phyloP scores from a whole-genome alignment of 257 asterid genomes.

The Echium plantagineum region DNA sequence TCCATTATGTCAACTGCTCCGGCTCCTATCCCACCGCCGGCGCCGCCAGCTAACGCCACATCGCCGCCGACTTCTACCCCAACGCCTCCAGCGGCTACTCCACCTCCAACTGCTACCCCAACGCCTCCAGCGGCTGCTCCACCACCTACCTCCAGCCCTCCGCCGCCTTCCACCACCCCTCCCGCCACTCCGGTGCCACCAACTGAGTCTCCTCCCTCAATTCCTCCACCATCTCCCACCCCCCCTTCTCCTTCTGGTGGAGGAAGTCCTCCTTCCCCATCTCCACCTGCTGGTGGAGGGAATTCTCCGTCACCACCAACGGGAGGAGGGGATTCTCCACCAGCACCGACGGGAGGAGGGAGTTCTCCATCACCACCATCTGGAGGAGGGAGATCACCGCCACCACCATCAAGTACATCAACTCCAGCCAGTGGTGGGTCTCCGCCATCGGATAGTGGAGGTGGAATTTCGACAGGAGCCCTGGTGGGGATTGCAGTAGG shows the following conservation, averaged over 20 bases:
- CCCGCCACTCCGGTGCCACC: conserved; percentile 19
- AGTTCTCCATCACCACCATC: background rate
- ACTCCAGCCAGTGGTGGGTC: conserved; percentile 22
- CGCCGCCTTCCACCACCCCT: conserved; percentile 24
- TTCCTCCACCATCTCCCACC: conserved; percentile 9
- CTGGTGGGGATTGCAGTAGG: conserved; percentile 63
- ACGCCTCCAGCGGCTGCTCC: conserved; percentile 22
- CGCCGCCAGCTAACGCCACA: conserved; percentile 20
- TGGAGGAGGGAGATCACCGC: background rate
- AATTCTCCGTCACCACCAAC: conserved; percentile 7
- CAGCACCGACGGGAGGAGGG: conserved; percentile 12
- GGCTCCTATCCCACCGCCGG: conserved; percentile 32
- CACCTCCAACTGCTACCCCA: conserved; percentile 21
- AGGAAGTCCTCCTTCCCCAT: background rate
- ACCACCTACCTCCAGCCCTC: conserved; percentile 19
- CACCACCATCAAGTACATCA: conserved; percentile 22
- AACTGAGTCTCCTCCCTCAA: conserved; percentile 13
- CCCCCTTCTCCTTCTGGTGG: conserved; percentile 11
- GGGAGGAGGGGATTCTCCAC: conserved; percentile 14
- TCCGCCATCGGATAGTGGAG: conserved; percentile 16
- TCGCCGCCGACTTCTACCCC: conserved; percentile 30
- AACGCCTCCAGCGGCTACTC: conserved; percentile 30
- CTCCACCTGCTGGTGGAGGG: conserved; percentile 17
- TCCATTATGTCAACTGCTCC: conserved; percentile 49
- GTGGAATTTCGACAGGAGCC: conserved; percentile 30